Percentiles rank a stretch among this genome's conserved stretches.
phyloP scores from a whole-genome alignment of 106 monocot species.

The Dioscorea zingiberensis region DNA sequence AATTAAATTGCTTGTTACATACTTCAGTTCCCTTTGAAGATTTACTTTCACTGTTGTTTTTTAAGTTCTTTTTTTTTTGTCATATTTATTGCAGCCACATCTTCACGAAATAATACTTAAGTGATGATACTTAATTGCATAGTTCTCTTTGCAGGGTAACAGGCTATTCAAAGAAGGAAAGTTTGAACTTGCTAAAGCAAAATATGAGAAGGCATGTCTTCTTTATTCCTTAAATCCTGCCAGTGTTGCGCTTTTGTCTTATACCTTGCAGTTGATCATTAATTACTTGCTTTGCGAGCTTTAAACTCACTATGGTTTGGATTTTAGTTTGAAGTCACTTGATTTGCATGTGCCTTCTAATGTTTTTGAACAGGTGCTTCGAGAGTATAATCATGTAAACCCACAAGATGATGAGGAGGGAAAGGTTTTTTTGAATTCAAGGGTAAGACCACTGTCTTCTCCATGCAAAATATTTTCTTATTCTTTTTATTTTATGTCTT shows the following conservation, averaged over 20 bases:
- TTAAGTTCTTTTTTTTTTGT: neutral
- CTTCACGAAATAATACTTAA: no score
- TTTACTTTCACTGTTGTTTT: no score
- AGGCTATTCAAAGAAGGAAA: constrained; percentile 98
- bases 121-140: neutral
- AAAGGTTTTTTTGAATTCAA: constrained; percentile 86
- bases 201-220: constrained; percentile 80
- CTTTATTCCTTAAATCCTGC: neutral
- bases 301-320: no score
- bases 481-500: constrained; percentile 11
- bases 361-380: constrained; percentile 53
- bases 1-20: no score
- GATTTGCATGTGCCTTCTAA: neutral
- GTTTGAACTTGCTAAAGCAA: constrained; percentile 93
- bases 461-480: neutral
- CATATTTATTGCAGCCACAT: no score
- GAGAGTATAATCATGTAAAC: no score
- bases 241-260: no score
- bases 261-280: no score
- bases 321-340: no score
- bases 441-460: constrained; percentile 38
- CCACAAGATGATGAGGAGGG: no score
- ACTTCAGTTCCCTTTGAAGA: no score
- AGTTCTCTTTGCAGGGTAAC: constrained; percentile 64
- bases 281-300: no score